Evolutionary conservation across 192 early-diverging fungal species (phyloP).

Genomic region (Coemansia sp.): DNA sequence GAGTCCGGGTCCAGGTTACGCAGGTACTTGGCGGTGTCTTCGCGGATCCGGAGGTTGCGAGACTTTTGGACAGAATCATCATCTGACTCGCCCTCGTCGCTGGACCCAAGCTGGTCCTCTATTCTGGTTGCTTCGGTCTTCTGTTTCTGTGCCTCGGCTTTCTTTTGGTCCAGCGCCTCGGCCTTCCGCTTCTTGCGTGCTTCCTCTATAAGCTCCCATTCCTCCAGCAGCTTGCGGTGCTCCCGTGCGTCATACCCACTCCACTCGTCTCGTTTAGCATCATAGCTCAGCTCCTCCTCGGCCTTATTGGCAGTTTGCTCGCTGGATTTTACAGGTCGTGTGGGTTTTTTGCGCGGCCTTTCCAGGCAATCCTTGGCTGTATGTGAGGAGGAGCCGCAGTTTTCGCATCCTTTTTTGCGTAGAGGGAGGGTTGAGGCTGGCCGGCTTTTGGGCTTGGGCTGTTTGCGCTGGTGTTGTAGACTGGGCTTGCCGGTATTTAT

Average conservation of each 20-base stretch:
- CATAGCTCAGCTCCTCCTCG: constrained; percentile 76
- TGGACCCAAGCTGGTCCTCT: constrained; percentile 37
- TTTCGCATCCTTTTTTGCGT: constrained; percentile 93
- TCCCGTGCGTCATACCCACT: constrained; percentile 94
- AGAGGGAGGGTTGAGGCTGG: too few species aligned
- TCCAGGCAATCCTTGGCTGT: constrained; percentile 94
- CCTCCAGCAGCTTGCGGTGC: constrained; percentile 63
- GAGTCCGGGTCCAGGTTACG: constrained; percentile 92
- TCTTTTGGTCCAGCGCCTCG: constrained; percentile 62
- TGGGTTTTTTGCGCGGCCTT: constrained; percentile 72
- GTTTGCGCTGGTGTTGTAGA: constrained; percentile 80
- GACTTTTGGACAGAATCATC: constrained; percentile 76
- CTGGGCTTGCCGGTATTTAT: constrained; percentile 76
- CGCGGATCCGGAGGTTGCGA: constrained; percentile 95
- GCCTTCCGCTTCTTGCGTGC: constrained; percentile 77
- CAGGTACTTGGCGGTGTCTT: constrained; percentile 99
- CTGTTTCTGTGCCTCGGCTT: not conserved
- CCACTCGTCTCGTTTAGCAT: constrained; percentile 97
- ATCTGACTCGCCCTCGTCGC: constrained; percentile 77
- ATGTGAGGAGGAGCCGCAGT: constrained; percentile 96
- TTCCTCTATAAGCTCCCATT: constrained; percentile 89
- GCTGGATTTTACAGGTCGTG: too few species aligned
- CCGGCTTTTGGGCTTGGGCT: too few species aligned
- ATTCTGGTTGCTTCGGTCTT: constrained; percentile 4
- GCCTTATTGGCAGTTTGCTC: constrained; percentile 1